These are phyloP conservation scores for Boletellus ananas DNA, from an alignment of 768 basidiomycete species.

Conservation along the genomic window DNA sequence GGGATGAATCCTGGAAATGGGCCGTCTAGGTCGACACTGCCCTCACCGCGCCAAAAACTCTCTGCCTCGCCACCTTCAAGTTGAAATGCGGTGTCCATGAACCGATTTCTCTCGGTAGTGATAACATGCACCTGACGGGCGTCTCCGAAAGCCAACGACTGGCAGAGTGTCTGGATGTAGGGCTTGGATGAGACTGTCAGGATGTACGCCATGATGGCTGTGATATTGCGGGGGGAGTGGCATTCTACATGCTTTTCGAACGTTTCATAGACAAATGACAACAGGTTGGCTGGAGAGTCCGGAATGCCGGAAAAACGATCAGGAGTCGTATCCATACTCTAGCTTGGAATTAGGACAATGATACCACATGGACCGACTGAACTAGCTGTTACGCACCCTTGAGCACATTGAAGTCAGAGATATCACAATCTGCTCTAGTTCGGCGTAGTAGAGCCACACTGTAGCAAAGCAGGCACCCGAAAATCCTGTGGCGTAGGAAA, in stretches of 20 bases:
- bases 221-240: constrained; percentile 45
- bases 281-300: constrained; percentile 44
- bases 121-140: constrained; percentile 26
- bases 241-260: constrained; percentile 52
- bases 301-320: constrained; percentile 43
- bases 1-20: constrained; percentile 66
- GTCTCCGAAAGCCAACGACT: constrained; percentile 51
- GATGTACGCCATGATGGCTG: constrained; percentile 62
- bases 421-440: constrained; percentile 45
- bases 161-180: constrained; percentile 56
- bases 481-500: constrained; percentile 25
- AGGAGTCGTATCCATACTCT: constrained; percentile 32
- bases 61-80: constrained; percentile 33
- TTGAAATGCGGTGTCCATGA: constrained; percentile 14
- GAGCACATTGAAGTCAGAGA: constrained; percentile 57
- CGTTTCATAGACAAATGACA: constrained; percentile 59
- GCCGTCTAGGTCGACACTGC: constrained; percentile 37
- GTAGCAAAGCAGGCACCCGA: constrained; percentile 32
- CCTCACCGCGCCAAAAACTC: constrained; percentile 38
- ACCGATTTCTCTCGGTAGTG: constrained; percentile 11
- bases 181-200: constrained; percentile 59
- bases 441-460: constrained; percentile 49
- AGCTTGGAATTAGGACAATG: constrained; percentile 3
- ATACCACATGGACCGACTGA: not conserved
- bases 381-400: constrained; percentile 42